Percentiles rank a stretch among this genome's conserved stretches.
These are phyloP conservation scores for Penicillium rolfsii DNA, from an alignment of 2,329 filamentous ascomycete species.

Conservation along the genomic window DNA sequence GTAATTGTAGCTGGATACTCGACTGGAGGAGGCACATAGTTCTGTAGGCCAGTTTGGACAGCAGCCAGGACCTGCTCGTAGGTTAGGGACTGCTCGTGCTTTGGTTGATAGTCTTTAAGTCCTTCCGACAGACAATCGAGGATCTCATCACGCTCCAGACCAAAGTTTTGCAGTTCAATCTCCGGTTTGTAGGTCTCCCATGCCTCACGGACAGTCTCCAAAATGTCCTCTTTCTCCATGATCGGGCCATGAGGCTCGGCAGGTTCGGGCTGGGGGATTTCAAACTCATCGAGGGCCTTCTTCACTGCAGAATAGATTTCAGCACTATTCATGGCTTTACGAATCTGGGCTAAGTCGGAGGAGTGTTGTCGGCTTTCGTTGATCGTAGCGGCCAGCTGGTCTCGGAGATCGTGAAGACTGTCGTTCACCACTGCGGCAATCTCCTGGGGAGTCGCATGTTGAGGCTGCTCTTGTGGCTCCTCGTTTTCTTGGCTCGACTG, in stretches of 20 bases:
- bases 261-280: constrained; percentile 63
- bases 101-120: constrained; percentile 69
- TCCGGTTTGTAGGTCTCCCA: constrained; percentile 96
- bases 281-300: constrained; percentile 65
- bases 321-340: constrained; percentile 72
- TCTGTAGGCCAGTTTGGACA: constrained; percentile 81
- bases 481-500: constrained; percentile 52
- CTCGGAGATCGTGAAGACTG: constrained; percentile 77
- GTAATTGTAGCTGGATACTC: constrained; percentile 71
- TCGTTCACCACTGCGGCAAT: constrained; percentile 77
- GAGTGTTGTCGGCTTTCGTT: constrained; percentile 74
- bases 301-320: constrained; percentile 86
- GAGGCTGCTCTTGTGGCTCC: constrained; percentile 53
- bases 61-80: constrained; percentile 84
- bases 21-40: constrained; percentile 74
- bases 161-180: constrained; percentile 86
- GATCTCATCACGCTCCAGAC: constrained; percentile 87
- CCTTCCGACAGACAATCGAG: constrained; percentile 85
- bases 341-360: constrained; percentile 64
- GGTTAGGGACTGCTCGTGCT: constrained; percentile 63
- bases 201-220: constrained; percentile 83
- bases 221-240: constrained; percentile 79
- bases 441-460: constrained; percentile 64
- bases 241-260: constrained; percentile 53
- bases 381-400: constrained; percentile 80